These are phyloP conservation scores for Phytophthora nicotianae DNA, from an alignment of 352 stramenopile genomes.

Conservation along the genomic window DNA sequence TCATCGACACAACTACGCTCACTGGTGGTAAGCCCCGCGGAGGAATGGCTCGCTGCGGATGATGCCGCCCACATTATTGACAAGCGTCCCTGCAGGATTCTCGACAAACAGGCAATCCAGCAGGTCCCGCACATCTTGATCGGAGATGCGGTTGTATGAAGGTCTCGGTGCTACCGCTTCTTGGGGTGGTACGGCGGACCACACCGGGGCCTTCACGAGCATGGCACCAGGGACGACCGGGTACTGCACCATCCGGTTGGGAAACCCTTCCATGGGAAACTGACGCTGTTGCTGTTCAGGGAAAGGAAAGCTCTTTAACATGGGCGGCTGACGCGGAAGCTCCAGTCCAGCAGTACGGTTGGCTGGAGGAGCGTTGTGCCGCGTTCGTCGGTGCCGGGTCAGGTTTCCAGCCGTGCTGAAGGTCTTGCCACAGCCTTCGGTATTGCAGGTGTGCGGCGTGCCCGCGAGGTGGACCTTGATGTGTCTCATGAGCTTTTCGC, in stretches of 20 bases:
- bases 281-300: conserved; percentile 24
- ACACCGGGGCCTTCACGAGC: conserved; percentile 31
- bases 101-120: conserved; percentile 48
- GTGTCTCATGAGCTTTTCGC: conserved; percentile 57
- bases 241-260: conserved; percentile 23
- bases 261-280: conserved; percentile 20
- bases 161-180: conserved; percentile 17
- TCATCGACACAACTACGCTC: conserved; percentile 28
- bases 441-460: conserved; percentile 58
- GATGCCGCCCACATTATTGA: conserved; percentile 31
- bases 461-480: conserved; percentile 55
- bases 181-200: conserved; percentile 18
- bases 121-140: conserved; percentile 47
- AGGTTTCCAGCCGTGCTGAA: conserved; percentile 69
- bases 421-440: conserved; percentile 51
- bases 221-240: conserved; percentile 30
- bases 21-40: conserved; percentile 35
- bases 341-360: conserved; percentile 11
- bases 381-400: conserved; percentile 58
- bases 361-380: conserved; percentile 36
- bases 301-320: conserved; percentile 29
- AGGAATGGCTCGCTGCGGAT: conserved; percentile 39
- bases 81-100: conserved; percentile 24
- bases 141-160: conserved; percentile 37
- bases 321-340: conserved; percentile 13